Conservation (phyloP, 306 rosid species). For the Purshia tridentata region DNA sequence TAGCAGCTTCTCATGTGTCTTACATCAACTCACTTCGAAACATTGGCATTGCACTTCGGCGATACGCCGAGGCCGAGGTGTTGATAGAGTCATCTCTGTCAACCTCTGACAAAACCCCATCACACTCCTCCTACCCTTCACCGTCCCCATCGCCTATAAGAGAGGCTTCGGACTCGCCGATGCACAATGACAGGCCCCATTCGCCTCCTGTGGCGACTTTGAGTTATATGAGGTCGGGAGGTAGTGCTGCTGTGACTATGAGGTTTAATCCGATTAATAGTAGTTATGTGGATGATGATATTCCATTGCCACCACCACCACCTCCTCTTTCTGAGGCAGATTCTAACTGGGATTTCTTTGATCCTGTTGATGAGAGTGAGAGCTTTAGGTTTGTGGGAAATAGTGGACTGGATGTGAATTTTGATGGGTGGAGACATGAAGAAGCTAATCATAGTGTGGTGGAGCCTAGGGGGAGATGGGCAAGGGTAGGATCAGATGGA, state of each 20-base stretch:
- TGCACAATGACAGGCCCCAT: conserved; percentile 52
- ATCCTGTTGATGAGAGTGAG: conserved; percentile 61
- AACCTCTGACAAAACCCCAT: conserved; percentile 83
- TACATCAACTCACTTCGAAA: conserved; percentile 67
- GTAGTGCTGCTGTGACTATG: conserved; percentile 53
- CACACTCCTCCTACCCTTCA: conserved; percentile 83
- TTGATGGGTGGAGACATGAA: conserved; percentile 39
- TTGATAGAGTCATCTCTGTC: conserved; percentile 75
- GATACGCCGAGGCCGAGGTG: conserved; percentile 80
- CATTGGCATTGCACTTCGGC: conserved; percentile 75
- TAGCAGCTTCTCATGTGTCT: conserved; percentile 87
- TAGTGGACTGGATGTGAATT: conserved; percentile 43
- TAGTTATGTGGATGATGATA: conserved; percentile 55
- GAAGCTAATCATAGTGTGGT: conserved; percentile 14
- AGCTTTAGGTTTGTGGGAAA: conserved; percentile 67
- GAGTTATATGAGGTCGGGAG: conserved; percentile 69
- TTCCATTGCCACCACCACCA: conserved; percentile 59
- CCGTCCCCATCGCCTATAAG: conserved; percentile 67
- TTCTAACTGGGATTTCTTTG: conserved; percentile 91
- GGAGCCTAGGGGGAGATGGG: conserved; percentile 26
- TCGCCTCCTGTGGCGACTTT: conserved; percentile 46
- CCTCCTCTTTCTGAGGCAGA: conserved; percentile 63
- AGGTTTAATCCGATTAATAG: conserved; percentile 40
- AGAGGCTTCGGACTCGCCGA: conserved; percentile 69
- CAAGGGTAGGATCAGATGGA: conserved; percentile 26